phyloP scores from a whole-genome alignment of 495 filamentous ascomycete species.

The Lepraria neglecta region DNA sequence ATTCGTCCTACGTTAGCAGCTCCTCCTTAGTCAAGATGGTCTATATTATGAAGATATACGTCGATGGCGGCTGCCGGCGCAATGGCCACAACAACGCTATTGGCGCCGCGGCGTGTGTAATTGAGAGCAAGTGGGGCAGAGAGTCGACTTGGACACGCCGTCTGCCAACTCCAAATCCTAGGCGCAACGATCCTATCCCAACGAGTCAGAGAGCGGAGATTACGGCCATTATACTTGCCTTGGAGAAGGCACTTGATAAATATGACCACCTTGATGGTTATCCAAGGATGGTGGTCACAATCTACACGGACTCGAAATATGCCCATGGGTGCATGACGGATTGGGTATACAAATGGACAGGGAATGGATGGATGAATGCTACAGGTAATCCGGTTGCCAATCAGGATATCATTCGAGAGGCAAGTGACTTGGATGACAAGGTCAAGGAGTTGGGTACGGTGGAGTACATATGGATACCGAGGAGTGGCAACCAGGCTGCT shows the following conservation, averaged over 20 bases:
- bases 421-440: conserved; percentile 30
- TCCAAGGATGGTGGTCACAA: conserved; percentile 23
- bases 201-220: conserved; percentile 42
- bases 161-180: background rate
- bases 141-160: background rate
- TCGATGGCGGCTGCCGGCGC: conserved; percentile 38
- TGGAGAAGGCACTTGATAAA: conserved; percentile 32
- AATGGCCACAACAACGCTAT: conserved; percentile 32
- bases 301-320: conserved; percentile 34
- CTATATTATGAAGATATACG: conserved; percentile 38
- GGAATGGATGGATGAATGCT: conserved; percentile 31
- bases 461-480: conserved; percentile 28
- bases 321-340: conserved; percentile 30
- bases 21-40: conserved; percentile 25
- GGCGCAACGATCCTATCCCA: conserved; percentile 10
- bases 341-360: conserved; percentile 31
- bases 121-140: conserved; percentile 16
- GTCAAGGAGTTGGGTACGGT: conserved; percentile 30
- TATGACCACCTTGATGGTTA: conserved; percentile 21
- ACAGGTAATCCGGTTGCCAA: conserved; percentile 30
- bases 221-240: conserved; percentile 36
- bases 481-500: conserved; percentile 18
- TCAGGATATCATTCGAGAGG: conserved; percentile 34
- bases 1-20: too few relatives aligned
- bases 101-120: conserved; percentile 35